Base-by-base conservation (phyloP, 2,329 filamentous ascomycete species). In the Zymoseptoria pseudotritici region DNA sequence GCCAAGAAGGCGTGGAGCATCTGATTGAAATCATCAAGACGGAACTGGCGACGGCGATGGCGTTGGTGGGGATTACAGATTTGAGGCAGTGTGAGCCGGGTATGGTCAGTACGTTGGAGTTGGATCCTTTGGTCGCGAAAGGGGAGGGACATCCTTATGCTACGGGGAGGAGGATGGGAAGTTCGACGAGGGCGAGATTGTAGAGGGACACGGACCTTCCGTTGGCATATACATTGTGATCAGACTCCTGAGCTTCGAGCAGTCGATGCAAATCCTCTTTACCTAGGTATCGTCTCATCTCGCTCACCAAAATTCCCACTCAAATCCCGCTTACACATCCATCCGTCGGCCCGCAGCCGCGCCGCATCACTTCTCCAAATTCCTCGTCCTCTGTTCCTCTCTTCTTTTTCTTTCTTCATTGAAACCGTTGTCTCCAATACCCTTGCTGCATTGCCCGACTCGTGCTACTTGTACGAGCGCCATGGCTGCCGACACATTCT, bases 41-140 rank as follows among this genome's bases (percentile, higher is more conserved):
- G 9, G 85, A 88, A 70, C 70, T 88, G 2, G 80, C 84, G 63
- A 86, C 82, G 1, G 84, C 84, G 1, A 88, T 88, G 85, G 80
- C 81, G 51, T 78, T 87, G 73, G 80, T 85, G 54, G 85, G 85
- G 1, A 78, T 87, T 36, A 86, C 82, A 1, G 79, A 81, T 61
- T 72, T 88, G 5, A 78, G 80, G 57, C 80, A 87, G 69, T 77
- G 85, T 17, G 81, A 85, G 65, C 81, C 84, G 0, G 83, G 83
- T 0, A 75, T 86, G 66, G 70, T 87, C 21, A 85, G 86, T 60
- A 75, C 73, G 17, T 58, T 69, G 51, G 79, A 80, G 64, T 69
- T 83, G 20, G 80, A 82, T 66, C 74, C 79, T 63, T 67, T 82
- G 29, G 78, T 83, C 50, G 75, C 76, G 4, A 62, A 61, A 58